These are phyloP conservation scores for Picochlorum sp. DNA, from an alignment of 139 green algal genomes.

Conservation along the genomic window DNA sequence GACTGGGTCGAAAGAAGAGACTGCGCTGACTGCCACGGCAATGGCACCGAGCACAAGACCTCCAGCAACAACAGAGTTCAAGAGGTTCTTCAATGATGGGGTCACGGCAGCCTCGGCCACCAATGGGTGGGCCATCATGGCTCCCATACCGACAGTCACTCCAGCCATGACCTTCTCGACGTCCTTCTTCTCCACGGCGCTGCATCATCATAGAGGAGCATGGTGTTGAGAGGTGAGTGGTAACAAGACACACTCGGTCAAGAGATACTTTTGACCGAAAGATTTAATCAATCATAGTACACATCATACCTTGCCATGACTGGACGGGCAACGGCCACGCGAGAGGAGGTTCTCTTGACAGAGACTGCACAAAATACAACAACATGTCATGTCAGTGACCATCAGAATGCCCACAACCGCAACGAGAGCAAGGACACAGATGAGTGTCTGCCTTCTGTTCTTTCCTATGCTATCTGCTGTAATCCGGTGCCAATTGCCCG, in stretches of 20 bases:
- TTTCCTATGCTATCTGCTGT: too few relatives aligned
- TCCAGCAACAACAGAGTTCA: constrained; percentile 79
- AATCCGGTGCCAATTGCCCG: too few relatives aligned
- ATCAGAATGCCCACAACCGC: too few relatives aligned
- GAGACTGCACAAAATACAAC: too few relatives aligned
- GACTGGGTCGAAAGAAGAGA: constrained; percentile 79
- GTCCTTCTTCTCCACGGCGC: constrained; percentile 44
- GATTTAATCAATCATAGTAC: not conserved
- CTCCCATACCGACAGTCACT: constrained; percentile 42
- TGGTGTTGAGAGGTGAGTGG: too few relatives aligned
- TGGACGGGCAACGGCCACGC: not conserved
- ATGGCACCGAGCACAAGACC: constrained; percentile 76
- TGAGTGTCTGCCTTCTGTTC: too few relatives aligned
- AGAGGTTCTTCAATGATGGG: constrained; percentile 89
- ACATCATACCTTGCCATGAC: constrained; percentile 13
- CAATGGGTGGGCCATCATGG: constrained; percentile 52
- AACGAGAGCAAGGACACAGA: too few relatives aligned
- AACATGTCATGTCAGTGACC: too few relatives aligned
- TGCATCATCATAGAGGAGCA: constrained; percentile 21
- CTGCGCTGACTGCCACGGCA: constrained; percentile 62
- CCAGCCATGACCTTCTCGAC: constrained; percentile 43
- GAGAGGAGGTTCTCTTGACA: too few relatives aligned
- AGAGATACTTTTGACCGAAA: too few relatives aligned
- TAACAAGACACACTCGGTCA: not conserved
- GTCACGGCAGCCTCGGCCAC: constrained; percentile 72